Evolutionary conservation across 1,139 yeast genomes (phyloP), one percentile per base, ranked within the genome.

Genomic region (Lodderomyces pseudojiufengensis): DNA sequence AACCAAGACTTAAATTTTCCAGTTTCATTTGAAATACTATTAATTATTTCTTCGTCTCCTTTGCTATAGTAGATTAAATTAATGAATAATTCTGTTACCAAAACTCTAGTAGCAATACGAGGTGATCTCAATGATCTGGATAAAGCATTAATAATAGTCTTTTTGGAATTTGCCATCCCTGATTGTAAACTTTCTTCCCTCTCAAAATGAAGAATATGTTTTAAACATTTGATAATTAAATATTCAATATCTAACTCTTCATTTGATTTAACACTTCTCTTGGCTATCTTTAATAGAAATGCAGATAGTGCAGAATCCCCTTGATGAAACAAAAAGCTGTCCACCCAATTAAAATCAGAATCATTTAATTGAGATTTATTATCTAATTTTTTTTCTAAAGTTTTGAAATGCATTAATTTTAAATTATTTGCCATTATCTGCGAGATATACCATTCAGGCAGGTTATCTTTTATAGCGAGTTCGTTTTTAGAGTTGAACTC

Each of bases 271-370:
- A 69, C 67, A 43, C 70, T 65, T 44, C 67, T 66, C 41, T 59
- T 65, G 44, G 65, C 67, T 26, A 68, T 57, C 32, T 70, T 50
- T 2, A 66, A 51, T 25, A 70, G 58, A 10, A 65, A 57, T 5
- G 66, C 73, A 1, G 71, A 58, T 15, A 70, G 52, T 0, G 75
- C 75, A 9, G 70, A 59, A 37, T 69, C 75, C 16, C 75, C 76
- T 45, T 70, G 74, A 2, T 63, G 62, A 11, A 54, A 57, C 13
- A 57, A 52, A 44, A 70, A 70, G 7, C 47, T 49, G 28, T 49
- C 52, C 3, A 59, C 50, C 73, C 73, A 69, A n/a, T 44, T 35
- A 9, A 5, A n/a, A 15, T 16, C 5, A 5, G 8, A n/a, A 4
- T 28, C 31, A 15, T 12, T 20, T 18, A 18, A 18, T 18, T 31